phyloP scores from a whole-genome alignment of 2,329 filamentous ascomycete genomes.

The Monosporascus sp. region DNA sequence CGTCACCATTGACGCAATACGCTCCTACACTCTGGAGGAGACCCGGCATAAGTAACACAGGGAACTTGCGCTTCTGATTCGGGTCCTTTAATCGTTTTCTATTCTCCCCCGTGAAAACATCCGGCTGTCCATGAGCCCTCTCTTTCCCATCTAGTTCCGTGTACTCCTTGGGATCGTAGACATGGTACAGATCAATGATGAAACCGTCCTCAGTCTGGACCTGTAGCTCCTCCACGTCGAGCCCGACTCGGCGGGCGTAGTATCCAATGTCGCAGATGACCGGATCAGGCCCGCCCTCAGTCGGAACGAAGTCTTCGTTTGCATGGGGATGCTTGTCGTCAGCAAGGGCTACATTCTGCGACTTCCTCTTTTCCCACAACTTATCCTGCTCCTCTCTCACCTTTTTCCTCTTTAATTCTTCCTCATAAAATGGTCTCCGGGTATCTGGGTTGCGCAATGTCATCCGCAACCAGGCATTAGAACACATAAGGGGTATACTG shows the following conservation, averaged over 20 bases:
- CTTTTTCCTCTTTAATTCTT: slow-evolving; percentile 59
- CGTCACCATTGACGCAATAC: slow-evolving; percentile 85
- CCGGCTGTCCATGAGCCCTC: slow-evolving; percentile 51
- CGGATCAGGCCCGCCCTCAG: slow-evolving; percentile 75
- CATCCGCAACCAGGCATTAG: slow-evolving; percentile 45
- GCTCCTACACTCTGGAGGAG: slow-evolving; percentile 83
- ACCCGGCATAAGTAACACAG: slow-evolving; percentile 82
- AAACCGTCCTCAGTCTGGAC: slow-evolving; percentile 95
- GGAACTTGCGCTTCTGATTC: slow-evolving; percentile 59
- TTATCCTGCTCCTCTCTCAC: slow-evolving; percentile 51
- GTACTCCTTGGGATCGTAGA: slow-evolving; percentile 78
- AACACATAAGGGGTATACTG: slow-evolving; percentile 50
- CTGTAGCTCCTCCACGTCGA: slow-evolving; percentile 76
- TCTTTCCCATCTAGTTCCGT: slow-evolving; percentile 43
- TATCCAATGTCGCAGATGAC: slow-evolving; percentile 75
- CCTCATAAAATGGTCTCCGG: slow-evolving; percentile 63
- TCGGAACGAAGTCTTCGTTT: slow-evolving; percentile 59
- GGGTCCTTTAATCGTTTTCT: slow-evolving; percentile 32
- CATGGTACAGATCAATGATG: slow-evolving; percentile 81
- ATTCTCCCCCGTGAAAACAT: slow-evolving; percentile 50
- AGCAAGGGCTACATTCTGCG: slow-evolving; percentile 30
- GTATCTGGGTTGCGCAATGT: slow-evolving; percentile 56
- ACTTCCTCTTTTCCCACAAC: slow-evolving; percentile 53
- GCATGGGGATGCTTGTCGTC: slow-evolving; percentile 36
- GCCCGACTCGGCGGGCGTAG: slow-evolving; percentile 80